Evolutionary conservation across 2,329 filamentous ascomycete genomes (phyloP).

Genomic region (Colletotrichum siamense): DNA sequence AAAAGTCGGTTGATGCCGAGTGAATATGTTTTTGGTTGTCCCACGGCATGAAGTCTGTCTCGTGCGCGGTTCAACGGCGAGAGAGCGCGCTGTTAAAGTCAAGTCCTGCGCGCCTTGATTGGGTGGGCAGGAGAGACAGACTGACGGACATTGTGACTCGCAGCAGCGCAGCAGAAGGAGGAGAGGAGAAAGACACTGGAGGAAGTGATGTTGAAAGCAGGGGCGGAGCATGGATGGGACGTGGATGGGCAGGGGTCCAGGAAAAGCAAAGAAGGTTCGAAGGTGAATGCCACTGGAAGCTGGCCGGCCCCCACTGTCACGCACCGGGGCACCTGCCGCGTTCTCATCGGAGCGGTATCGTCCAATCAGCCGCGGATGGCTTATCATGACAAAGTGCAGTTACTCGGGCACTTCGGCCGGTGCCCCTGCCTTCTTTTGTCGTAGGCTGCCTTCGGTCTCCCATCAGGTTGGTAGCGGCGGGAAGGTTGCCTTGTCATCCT

Average conservation of each 20-base stretch:
- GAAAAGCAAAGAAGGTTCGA: conserved; percentile 16
- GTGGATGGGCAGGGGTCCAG: neutral
- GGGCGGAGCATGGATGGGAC: neutral
- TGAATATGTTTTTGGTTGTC: neutral
- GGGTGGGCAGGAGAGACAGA: neutral
- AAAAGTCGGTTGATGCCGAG: neutral
- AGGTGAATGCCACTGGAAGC: neutral
- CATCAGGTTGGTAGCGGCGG: conserved; percentile 17
- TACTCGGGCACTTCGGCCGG: neutral
- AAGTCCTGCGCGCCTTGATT: neutral
- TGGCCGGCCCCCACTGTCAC: neutral
- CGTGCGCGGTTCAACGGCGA: neutral
- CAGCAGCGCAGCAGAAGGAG: neutral
- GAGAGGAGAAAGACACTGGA: neutral
- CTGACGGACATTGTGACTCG: neutral
- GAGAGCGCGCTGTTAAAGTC: neutral
- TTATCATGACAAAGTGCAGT: conserved; percentile 19
- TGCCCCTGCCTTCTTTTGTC: neutral
- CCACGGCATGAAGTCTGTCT: neutral
- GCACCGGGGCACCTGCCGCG: neutral
- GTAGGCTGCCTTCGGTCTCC: neutral
- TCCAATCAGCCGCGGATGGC: neutral
- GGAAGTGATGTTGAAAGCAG: neutral
- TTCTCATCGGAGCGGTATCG: neutral
- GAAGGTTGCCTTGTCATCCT: neutral